These are phyloP conservation scores for Marchantia paleacea DNA, from an alignment of 225 moss, liverwort and hornwort species.

Conservation along the genomic window DNA sequence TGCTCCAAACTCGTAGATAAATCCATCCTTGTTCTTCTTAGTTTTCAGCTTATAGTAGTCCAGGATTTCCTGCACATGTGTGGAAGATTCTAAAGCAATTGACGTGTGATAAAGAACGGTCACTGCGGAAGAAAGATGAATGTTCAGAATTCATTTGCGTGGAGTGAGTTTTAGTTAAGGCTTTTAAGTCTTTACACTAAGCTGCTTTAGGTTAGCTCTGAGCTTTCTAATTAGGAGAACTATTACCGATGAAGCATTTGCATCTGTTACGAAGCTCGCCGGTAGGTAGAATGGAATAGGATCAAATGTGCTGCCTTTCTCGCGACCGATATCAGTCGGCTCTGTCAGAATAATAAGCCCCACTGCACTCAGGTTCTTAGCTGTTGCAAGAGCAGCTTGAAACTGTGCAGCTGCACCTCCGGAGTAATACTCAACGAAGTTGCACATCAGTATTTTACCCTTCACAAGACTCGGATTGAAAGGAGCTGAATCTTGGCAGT, in stretches of 20 bases:
- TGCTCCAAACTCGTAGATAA: conserved; percentile 59
- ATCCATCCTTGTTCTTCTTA: conserved; percentile 47
- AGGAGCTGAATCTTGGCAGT: conserved; percentile 75
- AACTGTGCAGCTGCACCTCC: conserved; percentile 76
- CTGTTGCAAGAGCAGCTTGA: conserved; percentile 73
- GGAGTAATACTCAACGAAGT: conserved; percentile 91
- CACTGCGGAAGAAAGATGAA: too few species aligned
- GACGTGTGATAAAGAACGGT: too few species aligned
- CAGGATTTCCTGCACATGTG: conserved; percentile 54
- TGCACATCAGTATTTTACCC: conserved; percentile 74
- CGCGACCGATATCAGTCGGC: conserved; percentile 51
- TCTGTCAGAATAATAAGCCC: conserved; percentile 81
- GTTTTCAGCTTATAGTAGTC: conserved; percentile 59
- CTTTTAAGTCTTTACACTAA: neutral
- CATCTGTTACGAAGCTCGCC: conserved; percentile 73
- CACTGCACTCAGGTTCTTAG: conserved; percentile 63
- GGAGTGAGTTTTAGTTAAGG: too few species aligned
- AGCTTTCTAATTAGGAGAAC: neutral
- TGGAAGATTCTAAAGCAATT: neutral
- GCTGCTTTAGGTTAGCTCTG: neutral
- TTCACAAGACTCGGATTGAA: conserved; percentile 61
- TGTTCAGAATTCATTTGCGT: too few species aligned
- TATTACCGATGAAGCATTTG: conserved; percentile 57
- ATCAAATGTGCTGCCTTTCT: conserved; percentile 62
- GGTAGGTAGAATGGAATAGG: conserved; percentile 80